phyloP scores from a whole-genome alignment of 1,284 basidiomycete species.

The Singerocomus inundabilis region DNA sequence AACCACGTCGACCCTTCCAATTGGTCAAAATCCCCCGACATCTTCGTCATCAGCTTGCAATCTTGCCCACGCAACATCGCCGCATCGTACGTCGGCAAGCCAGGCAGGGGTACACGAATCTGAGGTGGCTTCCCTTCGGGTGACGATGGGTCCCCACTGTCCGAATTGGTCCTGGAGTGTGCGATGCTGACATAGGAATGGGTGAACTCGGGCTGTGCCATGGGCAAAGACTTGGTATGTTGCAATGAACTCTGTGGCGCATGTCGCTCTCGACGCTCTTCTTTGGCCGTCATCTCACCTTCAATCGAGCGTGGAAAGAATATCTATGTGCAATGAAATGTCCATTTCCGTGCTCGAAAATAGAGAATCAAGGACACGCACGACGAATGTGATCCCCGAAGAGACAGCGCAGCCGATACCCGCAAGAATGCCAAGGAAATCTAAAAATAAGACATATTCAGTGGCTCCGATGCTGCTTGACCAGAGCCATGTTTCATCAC shows the following conservation, averaged over 20 bases:
- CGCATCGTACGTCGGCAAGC: conserved; percentile 15
- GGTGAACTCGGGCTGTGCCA: no score
- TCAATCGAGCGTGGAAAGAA: conserved; percentile 76
- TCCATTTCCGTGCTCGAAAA: not conserved
- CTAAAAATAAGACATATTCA: conserved; percentile 29
- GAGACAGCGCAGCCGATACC: conserved; percentile 63
- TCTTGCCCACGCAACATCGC: not conserved
- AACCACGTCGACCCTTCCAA: conserved; percentile 19
- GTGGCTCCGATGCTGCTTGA: no score
- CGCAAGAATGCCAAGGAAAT: conserved; percentile 57
- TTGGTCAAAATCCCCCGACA: not conserved
- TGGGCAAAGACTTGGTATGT: no score
- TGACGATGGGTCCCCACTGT: no score
- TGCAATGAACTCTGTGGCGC: not conserved
- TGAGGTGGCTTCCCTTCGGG: no score
- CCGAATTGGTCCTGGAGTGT: conserved; percentile 7
- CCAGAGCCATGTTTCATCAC: no score
- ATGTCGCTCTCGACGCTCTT: conserved; percentile 37
- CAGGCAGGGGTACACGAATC: no score
- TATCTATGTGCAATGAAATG: conserved; percentile 43
- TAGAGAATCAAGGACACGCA: conserved; percentile 36
- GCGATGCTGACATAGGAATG: conserved; percentile 10
- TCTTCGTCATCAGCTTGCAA: not conserved
- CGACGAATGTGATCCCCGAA: conserved; percentile 70
- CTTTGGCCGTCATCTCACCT: conserved; percentile 53